These are phyloP conservation scores for Naganishia cerealis DNA, from an alignment of 1,284 basidiomycete genomes.

Conservation along the genomic window DNA sequence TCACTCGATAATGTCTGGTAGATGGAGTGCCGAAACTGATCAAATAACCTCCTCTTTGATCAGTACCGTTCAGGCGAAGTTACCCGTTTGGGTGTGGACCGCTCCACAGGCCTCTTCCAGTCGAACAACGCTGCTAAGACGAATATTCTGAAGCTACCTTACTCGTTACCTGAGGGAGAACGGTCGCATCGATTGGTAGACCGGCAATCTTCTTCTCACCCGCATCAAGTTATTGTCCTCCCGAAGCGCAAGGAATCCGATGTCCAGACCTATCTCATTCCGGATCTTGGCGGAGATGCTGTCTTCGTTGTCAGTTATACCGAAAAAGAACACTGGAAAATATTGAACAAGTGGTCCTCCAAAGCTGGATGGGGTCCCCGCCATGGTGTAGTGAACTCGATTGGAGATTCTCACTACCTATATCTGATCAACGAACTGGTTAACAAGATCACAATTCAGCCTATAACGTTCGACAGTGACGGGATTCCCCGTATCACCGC, in stretches of 20 bases:
- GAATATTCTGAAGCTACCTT: conserved; percentile 15
- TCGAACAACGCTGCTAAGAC: not conserved
- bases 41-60: not conserved
- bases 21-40: no score
- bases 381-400: conserved; percentile 20
- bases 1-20: no score
- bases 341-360: not conserved
- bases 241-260: conserved; percentile 6
- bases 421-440: conserved; percentile 29
- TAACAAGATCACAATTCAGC: conserved; percentile 17
- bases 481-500: conserved; percentile 2
- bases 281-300: conserved; percentile 24
- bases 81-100: conserved; percentile 15
- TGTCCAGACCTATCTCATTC: conserved; percentile 21
- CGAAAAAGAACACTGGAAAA: conserved; percentile 11
- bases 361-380: conserved; percentile 22
- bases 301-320: conserved; percentile 22
- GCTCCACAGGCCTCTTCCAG: conserved; percentile 13
- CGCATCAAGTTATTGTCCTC: conserved; percentile 26
- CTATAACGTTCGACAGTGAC: conserved; percentile 3
- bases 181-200: conserved; percentile 12
- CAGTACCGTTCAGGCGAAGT: conserved; percentile 29
- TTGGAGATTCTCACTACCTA: not conserved
- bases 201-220: conserved; percentile 24
- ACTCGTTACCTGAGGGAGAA: not conserved